Evolutionary conservation across 495 filamentous ascomycete genomes (phyloP), one percentile per base, ranked within the genome.

Genomic region (Podospora tetraspora): DNA sequence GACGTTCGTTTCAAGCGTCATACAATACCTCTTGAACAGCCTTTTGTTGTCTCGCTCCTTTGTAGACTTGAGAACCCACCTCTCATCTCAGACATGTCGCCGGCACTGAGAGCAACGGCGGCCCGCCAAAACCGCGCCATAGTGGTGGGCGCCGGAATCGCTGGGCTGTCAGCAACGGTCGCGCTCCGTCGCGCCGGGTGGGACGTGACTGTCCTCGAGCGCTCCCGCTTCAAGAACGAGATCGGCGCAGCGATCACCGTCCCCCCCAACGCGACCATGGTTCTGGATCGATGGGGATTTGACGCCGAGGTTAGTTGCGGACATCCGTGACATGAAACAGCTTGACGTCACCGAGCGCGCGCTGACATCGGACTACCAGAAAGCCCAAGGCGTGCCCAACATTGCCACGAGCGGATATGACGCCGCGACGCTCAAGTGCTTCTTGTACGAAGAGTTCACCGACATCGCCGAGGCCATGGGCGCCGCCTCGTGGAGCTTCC

Each of bases 201-300:
- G 68, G 65, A 78, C 64, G 84, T 87, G 22, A 52, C 82, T 66
- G 81, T 88, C 27, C 77, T 82, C 62, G 85, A 88, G 68, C 84
- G 81, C 24, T 84, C 81, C 1, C 69, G 23, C 4, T 84, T 87
- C 72, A 73, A 80, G n/a, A 84, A 78, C 52, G 85, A 88, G 69
- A 78, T 84, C 8, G 86, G 86, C 2, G 86, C 86, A 2, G 85
- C 84, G 22, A 84, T 87, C 62, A 75, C 79, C n/a, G 63, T 84
- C 6, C 77, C 79, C 0, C 84, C 84, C 1, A 87, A 87, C 67
- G 84, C 81, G 3, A 77, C 77, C 23, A 73, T 75, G 23, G 79
- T 85, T 29, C 74, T 89, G 3, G 68, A 75, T 16, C 79, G 75
- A 60, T 82, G 84, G 81, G 83, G 79, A 0, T 78, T 87, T 63